Base-by-base conservation (phyloP, 768 basidiomycete species). In the Hygrocybe coccinea region DNA sequence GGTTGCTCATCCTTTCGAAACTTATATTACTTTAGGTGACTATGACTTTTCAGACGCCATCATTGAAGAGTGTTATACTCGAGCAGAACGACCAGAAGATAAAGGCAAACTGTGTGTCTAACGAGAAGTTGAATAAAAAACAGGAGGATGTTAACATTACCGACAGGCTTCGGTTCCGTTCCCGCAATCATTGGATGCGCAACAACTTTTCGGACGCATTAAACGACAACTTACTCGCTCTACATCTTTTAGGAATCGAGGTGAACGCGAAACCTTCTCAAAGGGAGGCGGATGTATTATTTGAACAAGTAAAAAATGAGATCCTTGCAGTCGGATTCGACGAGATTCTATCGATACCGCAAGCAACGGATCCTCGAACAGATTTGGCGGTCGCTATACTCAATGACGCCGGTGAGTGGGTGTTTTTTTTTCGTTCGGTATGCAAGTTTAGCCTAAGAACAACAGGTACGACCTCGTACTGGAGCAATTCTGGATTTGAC, bases 301-400 rank as follows among this genome's bases (percentile, higher is more conserved):
- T 87, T 60, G 83, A 87, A 55, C 75, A 80, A 62, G 82, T 87
- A 54, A 85, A 84, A 65, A 83, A 84, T 58, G 83, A 86, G 63
- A 85, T 89, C 44, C 68, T 87, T 45, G 81, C 83, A 0, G 77
- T 85, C 22, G 86, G 86, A 1, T 85, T 85, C 58, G 85, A 85
- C 22, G 79, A 84, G 54, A 85, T 89, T 57, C 70, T 87, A 9
- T 64, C 73, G 24, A 82, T 85, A 38, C 85, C 84, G 24, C 73
- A 79, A n/a, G 78, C 83, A 5, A 79, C 78, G 6, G 85, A 88
- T 65, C 65, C 73, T 1, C 74, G 76, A 43, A 81, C 75, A 10
- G 83, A 87, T 61, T 73, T 89, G 33, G 84, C 85, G 8, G 82
- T 87, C 8, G 72, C 79, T 10, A 66, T 88, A 46, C 72, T 88